Base-by-base conservation (phyloP, 805 yeast genomes). In the Sugiyamaella boreocaroliniensis region DNA sequence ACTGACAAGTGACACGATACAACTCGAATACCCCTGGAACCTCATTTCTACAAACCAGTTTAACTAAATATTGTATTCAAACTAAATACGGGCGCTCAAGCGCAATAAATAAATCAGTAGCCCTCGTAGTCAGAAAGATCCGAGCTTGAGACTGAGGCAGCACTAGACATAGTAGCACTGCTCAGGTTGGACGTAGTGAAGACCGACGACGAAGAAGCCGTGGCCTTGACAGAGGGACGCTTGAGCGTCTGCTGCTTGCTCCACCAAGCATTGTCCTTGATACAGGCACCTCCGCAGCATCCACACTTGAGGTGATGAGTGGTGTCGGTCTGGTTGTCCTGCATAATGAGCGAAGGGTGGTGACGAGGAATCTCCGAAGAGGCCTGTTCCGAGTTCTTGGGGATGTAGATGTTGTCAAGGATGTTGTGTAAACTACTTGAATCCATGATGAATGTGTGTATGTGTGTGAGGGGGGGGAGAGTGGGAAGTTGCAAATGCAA, bases 331-430 rank as follows among this genome's bases (percentile, higher is more conserved):
- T 75, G 76, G 51, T 69, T 67, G 64, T 79, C 84, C 63, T 78
- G 81, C 66, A 80, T 78, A 50, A 80, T 77, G 50, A 80, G 67
- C 49, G 83, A 76, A 2, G 84, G 84, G 53, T 78, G 83, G 63
- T 77, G 78, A 40, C 66, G 63, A 16, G 83, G 83, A 9, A 78
- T 72, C 26, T 61, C 49, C 9, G 57, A 60, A 11, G 63, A 55
- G 16, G 45, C 29, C 15, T 45, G 51, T 45, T 51, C 48, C 20
- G 64, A 63, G 12, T 56, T 43, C 7, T 73, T 69, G 3, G 84
- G 83, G 53, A 79, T 76, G 61, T 78, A 79, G 29, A 74, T 68
- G 63, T 71, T 73, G 47, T 71, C 72, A 47, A 74, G 55, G 48
- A 70, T 65, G 47, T 66, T 67, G 40, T 68, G 57, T 51, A 78